These are phyloP conservation scores for Venturiaceae sp. DNA, from an alignment of 2,329 filamentous ascomycete species.

Conservation along the genomic window DNA sequence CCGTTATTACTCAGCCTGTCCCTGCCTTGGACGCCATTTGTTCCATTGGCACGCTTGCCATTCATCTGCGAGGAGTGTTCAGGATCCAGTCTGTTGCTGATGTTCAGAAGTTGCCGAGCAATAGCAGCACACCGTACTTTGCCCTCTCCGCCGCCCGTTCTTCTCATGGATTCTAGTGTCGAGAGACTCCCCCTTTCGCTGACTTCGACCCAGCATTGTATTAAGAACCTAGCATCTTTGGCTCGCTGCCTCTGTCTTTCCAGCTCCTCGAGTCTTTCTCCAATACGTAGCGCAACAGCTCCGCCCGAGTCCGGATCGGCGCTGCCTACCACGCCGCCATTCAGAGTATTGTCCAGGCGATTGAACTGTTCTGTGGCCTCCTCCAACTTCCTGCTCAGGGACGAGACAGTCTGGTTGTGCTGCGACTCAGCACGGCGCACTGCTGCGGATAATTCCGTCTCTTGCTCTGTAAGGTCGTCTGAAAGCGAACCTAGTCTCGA, in stretches of 20 bases:
- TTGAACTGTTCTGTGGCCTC: conserved; percentile 90
- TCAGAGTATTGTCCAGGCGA: conserved; percentile 73
- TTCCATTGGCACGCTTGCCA: not conserved
- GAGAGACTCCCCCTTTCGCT: conserved; percentile 80
- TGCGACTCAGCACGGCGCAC: conserved; percentile 86
- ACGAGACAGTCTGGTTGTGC: conserved; percentile 9
- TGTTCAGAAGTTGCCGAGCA: conserved; percentile 83
- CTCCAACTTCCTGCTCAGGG: conserved; percentile 56
- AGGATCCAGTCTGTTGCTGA: conserved; percentile 83
- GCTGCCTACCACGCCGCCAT: conserved; percentile 29
- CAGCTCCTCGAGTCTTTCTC: conserved; percentile 85
- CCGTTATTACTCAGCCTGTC: conserved; percentile 12
- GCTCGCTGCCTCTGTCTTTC: conserved; percentile 85
- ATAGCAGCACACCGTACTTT: conserved; percentile 93
- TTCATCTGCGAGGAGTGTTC: conserved; percentile 20
- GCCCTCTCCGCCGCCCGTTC: conserved; percentile 77
- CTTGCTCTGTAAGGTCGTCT: conserved; percentile 78
- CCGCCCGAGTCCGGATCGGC: conserved; percentile 53
- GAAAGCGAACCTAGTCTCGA: conserved; percentile 60
- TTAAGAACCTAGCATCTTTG: conserved; percentile 86
- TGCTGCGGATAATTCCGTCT: conserved; percentile 83
- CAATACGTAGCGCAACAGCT: conserved; percentile 88
- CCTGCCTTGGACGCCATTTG: conserved; percentile 35
- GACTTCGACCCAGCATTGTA: conserved; percentile 95
- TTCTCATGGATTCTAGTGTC: conserved; percentile 78